Conservation (phyloP, 75 land plant species). For the Selaginella tamariscina region DNA sequence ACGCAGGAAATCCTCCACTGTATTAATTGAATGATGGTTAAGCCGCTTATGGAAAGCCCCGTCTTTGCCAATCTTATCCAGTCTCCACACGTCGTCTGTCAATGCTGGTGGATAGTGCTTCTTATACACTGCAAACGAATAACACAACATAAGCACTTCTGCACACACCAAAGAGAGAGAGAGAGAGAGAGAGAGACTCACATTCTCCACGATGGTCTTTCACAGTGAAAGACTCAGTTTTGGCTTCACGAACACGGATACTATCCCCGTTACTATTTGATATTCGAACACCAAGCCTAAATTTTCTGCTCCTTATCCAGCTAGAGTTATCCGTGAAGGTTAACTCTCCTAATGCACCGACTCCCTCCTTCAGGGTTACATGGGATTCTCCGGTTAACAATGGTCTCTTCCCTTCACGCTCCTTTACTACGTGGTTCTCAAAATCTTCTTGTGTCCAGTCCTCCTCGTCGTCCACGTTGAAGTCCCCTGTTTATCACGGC, state of each 20-base stretch:
- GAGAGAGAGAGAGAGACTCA: conserved; percentile 22
- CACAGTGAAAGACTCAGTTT: conserved; percentile 42
- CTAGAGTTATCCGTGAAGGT: conserved; percentile 64
- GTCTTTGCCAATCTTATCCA: conserved; percentile 66
- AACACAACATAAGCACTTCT: not conserved
- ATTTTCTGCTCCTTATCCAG: conserved; percentile 55
- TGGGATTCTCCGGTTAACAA: conserved; percentile 39
- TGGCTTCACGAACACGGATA: conserved; percentile 38
- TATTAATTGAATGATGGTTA: conserved; percentile 15
- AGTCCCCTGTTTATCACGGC: too few species aligned
- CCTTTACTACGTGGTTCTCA: conserved; percentile 23
- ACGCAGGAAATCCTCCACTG: conserved; percentile 55
- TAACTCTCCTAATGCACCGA: conserved; percentile 31
- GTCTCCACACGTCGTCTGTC: conserved; percentile 65
- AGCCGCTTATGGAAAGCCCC: conserved; percentile 51
- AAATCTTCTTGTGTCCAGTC: conserved; percentile 45
- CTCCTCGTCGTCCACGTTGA: conserved; percentile 34
- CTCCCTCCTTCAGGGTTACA: conserved; percentile 32
- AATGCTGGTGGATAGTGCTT: conserved; percentile 63
- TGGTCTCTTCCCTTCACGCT: conserved; percentile 59
- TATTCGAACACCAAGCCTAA: conserved; percentile 42
- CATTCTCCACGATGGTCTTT: conserved; percentile 73
- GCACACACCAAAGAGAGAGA: not conserved
- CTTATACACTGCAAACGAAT: conserved; percentile 34
- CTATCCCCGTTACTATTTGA: conserved; percentile 17